Evolutionary conservation across 2,329 filamentous ascomycete species (phyloP), one percentile per base, ranked within the genome.

Genomic region (Cercospora sp.): DNA sequence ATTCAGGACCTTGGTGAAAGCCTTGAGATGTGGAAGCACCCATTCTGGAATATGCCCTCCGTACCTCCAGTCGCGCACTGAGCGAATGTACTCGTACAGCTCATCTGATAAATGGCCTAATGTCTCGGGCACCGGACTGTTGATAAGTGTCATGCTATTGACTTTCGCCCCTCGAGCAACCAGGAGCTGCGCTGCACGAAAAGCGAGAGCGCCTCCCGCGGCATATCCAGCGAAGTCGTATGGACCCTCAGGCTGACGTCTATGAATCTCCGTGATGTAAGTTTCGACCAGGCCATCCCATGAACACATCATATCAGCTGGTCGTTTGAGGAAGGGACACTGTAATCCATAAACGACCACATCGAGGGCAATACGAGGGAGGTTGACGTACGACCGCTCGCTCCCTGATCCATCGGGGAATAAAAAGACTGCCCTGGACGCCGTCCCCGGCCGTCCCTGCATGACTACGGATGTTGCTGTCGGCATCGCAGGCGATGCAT

Each of bases 21-120:
- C 83, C 23, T 82, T 75, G 76, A 86, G 85, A 73, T 86, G 84
- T n/a, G 83, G 82, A 0, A 84, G 77, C 30, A 86, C 78, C 83
- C 83, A 85, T 59, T 78, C 78, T 57, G 74, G 68, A 23, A 60
- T 28, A 23, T 20, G 33, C 3, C 61, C 60, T 30, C 26, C 60
- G 26, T 64, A 26, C 20, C 40, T 23, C 57, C 45, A 82, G 45
- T 85, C 77, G 23, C 81, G 81, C 58, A 84, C 78, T 12, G 78
- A 76, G 67, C 84, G 78, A 69, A 83, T 84, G 78, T 83, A 84
- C 65, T 82, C 78, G 74, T 85, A 84, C 9, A 86, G 76, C 40
- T 80, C 79, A 20, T 79, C 76, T 5, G 91, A 91, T 0, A 91
- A 84, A 20, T 88, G 88, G 78, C 92, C 88, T 8, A 93, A 60